phyloP scores from a whole-genome alignment of 352 stramenopile genomes.

The Pythium aquatile region DNA sequence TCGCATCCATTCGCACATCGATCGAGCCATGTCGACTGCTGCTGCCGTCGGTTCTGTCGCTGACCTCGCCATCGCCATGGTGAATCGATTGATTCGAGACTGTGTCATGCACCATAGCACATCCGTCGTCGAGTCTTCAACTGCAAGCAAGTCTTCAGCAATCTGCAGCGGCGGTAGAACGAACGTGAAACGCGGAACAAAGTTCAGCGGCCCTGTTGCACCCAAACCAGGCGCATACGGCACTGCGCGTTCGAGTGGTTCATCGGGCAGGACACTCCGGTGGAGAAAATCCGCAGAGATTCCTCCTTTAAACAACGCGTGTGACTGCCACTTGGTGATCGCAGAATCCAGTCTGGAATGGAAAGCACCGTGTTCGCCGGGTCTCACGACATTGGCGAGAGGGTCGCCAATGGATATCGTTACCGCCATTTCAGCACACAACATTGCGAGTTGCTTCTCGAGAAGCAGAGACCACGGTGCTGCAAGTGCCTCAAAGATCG shows the following conservation, averaged over 20 bases:
- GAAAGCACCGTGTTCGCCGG: not conserved
- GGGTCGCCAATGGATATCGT: conserved; percentile 18
- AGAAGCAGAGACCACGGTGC: conserved; percentile 21
- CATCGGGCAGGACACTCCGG: not conserved
- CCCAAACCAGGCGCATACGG: not conserved
- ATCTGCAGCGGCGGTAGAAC: not conserved
- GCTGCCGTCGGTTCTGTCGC: not conserved
- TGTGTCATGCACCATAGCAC: not conserved
- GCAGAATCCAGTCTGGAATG: not conserved
- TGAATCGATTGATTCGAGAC: not conserved
- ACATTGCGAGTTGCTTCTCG: conserved; percentile 26
- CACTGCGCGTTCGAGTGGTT: not conserved
- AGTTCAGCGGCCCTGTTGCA: not conserved
- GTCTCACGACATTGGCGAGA: conserved; percentile 1
- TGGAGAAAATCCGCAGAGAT: conserved; percentile 12
- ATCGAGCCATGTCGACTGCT: not conserved
- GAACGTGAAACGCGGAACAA: not conserved
- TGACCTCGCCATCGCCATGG: not conserved
- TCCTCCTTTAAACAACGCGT: conserved; percentile 21
- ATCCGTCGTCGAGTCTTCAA: not conserved
- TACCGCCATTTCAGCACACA: conserved; percentile 19
- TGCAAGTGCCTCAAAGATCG: conserved; percentile 7
- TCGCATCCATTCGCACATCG: conserved; percentile 61
- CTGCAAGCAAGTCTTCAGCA: not conserved
- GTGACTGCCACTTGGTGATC: conserved; percentile 5